These are phyloP conservation scores for Lathyrus aphaca DNA, from an alignment of 306 rosid species.

Conservation along the genomic window DNA sequence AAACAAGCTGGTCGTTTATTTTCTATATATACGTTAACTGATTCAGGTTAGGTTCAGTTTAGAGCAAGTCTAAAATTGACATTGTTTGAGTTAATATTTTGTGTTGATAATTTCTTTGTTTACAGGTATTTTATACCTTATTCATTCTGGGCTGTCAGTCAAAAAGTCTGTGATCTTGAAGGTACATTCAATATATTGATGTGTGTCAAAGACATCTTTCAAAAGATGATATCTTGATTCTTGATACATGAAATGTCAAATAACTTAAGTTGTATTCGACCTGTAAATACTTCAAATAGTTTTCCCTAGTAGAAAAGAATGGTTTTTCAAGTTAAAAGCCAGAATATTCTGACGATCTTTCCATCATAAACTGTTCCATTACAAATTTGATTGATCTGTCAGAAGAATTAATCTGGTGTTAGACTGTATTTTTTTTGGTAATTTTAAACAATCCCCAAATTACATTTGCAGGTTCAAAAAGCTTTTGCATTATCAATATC, in stretches of 20 bases:
- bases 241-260: slow-evolving; percentile 16
- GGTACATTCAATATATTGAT: slow-evolving; percentile 44
- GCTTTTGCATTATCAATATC: slow-evolving; percentile 70
- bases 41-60: slow-evolving; percentile 65
- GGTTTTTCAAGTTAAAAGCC: slow-evolving; percentile 25
- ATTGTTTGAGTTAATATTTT: slow-evolving; percentile 11
- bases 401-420: slow-evolving; percentile 14
- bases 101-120: slow-evolving; percentile 33
- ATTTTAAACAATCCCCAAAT: slow-evolving; percentile 33
- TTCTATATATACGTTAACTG: slow-evolving; percentile 66
- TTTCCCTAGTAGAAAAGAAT: slow-evolving; percentile 13
- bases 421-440: neutral
- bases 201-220: slow-evolving; percentile 19
- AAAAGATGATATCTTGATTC: slow-evolving; percentile 28
- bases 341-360: slow-evolving; percentile 23
- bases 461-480: slow-evolving; percentile 60
- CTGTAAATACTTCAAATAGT: slow-evolving; percentile 15
- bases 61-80: slow-evolving; percentile 15
- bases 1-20: slow-evolving; percentile 51
- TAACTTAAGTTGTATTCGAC: slow-evolving; percentile 7
- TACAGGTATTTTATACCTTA: slow-evolving; percentile 60
- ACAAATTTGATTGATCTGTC: slow-evolving; percentile 32
- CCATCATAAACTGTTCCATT: slow-evolving; percentile 16
- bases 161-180: slow-evolving; percentile 61
- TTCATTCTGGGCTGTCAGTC: slow-evolving; percentile 61